Evolutionary conservation across 78 protist genomes (phyloP), one percentile per base, ranked within the genome.

Genomic region (Dictyostelium firmibasis): DNA sequence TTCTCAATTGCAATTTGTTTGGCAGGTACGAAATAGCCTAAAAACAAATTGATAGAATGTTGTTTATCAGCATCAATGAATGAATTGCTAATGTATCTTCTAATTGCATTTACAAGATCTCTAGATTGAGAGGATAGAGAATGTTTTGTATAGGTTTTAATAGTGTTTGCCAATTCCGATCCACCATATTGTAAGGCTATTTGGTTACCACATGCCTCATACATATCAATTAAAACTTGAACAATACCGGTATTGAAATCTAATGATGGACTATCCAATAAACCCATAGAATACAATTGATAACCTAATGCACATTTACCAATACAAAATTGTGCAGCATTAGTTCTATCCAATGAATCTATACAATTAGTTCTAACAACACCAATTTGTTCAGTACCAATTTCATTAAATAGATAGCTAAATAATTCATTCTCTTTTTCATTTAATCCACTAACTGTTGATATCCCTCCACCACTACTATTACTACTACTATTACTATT

Each of bases 281-380:
- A n/a, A 14, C 98, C 98, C 84, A 97, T 43, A 3, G 91, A 96
- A 27, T 88, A 86, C n/a, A 96, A 74, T 67, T 99, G 99, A 9
- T 95, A 87, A 3, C 85, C 94, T 8, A 99, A 95, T 27, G 98
- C 98, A 36, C 69, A 6, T 38, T 94, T 85, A 18, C 99, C 99
- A 25, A 98, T 74, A 84, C 96, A 97, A 60, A 98, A 96, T 91
- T 98, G 99, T 8, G 98, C 99, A 0, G 98, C 84, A 91, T 99
- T 99, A 31, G 99, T 99, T 13, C 99, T 96, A 85, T 99, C 99
- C 4, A 99, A 94, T n/a, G 99, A 98, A 85, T 99, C 99, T 31
- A 99, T 93, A 91, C 99, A 99, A 85, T 99, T 99, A 67, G 97
- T 96, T 14, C 99, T 97, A 20, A 97, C 93, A 3, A 98, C 97